Conservation (phyloP, 805 yeast species). For the Hanseniaspora hatyaiensis region DNA sequence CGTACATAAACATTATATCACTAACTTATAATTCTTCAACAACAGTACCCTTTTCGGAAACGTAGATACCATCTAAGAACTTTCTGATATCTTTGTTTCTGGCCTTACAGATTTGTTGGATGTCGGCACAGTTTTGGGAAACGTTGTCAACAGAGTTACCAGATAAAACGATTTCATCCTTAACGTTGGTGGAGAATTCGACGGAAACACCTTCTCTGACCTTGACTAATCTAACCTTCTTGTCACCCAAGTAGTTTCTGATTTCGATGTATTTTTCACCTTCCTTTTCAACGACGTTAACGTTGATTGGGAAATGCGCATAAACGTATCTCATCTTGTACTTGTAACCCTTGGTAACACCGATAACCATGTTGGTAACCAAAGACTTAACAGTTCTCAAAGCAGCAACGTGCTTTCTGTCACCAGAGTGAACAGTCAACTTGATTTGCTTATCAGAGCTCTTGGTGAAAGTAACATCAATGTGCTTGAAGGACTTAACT, state of each 20-base stretch:
- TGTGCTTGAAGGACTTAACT: slow-evolving; percentile 82
- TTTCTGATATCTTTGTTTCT: slow-evolving; percentile 99
- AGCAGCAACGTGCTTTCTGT: slow-evolving; percentile 99
- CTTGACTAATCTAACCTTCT: slow-evolving; percentile 81
- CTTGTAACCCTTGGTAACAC: slow-evolving; percentile 98
- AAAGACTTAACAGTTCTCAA: slow-evolving; percentile 86
- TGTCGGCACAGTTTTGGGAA: slow-evolving; percentile 96
- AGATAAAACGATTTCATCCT: slow-evolving; percentile 84
- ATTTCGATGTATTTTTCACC: slow-evolving; percentile 72
- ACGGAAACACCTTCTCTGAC: slow-evolving; percentile 82
- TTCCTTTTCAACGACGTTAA: slow-evolving; percentile 74
- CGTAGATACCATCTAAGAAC: slow-evolving; percentile 99
- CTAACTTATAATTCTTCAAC: slow-evolving; percentile 50
- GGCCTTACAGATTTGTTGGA: slow-evolving; percentile 95
- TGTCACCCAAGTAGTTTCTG: slow-evolving; percentile 99
- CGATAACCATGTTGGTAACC: slow-evolving; percentile 85
- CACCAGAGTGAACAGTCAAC: slow-evolving; percentile 94
- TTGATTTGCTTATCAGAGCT: slow-evolving; percentile 59
- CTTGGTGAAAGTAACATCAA: slow-evolving; percentile 86
- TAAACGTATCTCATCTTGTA: slow-evolving; percentile 99
- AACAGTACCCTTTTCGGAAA: slow-evolving; percentile 86
- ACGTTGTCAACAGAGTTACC: slow-evolving; percentile 97
- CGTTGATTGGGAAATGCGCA: slow-evolving; percentile 99
- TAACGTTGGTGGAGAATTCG: slow-evolving; percentile 68
- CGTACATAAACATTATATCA: not conserved